A percentile compares a stretch with the other conserved stretches of the same genome.
Conservation (phyloP, 2,329 filamentous ascomycete species). For the Trichoderma aggressivum region DNA sequence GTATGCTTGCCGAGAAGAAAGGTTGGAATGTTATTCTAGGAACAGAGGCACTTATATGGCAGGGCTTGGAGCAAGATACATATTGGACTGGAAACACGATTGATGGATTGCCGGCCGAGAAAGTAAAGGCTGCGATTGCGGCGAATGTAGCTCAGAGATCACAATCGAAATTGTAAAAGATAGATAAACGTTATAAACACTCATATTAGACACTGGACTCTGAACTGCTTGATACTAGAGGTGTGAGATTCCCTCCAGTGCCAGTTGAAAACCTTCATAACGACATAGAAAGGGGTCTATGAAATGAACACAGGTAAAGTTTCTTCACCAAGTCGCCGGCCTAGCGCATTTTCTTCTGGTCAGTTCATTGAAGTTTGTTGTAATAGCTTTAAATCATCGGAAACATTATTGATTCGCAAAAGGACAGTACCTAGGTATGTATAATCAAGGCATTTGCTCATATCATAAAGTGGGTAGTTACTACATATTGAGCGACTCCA, state of each 20-base stretch:
- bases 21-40: constrained; percentile 10
- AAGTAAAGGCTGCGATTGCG: constrained; percentile 9
- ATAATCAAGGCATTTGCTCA: not conserved
- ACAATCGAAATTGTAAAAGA: constrained; percentile 1
- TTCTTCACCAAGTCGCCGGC: not conserved
- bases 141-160: constrained; percentile 5
- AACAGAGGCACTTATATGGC: constrained; percentile 13
- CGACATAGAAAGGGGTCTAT: not conserved
- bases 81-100: constrained; percentile 11
- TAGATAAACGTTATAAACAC: not conserved
- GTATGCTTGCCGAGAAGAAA: constrained; percentile 7
- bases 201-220: not conserved
- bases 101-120: constrained; percentile 2
- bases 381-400: not conserved
- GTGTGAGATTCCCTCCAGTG: not conserved
- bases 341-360: not conserved
- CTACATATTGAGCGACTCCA: not conserved
- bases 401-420: too few relatives aligned
- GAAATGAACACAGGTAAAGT: not conserved
- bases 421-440: not conserved
- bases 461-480: not conserved
- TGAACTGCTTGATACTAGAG: not conserved
- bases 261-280: not conserved
- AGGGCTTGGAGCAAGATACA: constrained; percentile 13
- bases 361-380: not conserved